Base-by-base conservation (phyloP, 495 filamentous ascomycete species). In the Extremus antarcticus region DNA sequence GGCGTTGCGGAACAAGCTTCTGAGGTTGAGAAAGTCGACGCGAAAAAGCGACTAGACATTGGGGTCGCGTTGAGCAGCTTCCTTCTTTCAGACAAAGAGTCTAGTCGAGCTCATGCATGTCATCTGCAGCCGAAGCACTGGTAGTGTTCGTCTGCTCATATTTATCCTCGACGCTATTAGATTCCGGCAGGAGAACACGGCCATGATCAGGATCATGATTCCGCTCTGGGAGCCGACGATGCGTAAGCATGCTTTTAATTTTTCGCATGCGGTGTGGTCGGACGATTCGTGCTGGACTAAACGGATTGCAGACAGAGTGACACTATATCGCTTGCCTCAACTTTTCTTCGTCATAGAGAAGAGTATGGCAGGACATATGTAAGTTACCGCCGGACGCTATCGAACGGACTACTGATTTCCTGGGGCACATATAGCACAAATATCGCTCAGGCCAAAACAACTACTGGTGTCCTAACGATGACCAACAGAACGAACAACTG, bases 391-490 rank as follows among this genome's bases (percentile, higher is more conserved):
- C n/a, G n/a, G n/a, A n/a, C n/a, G n/a, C n/a, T n/a, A n/a, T n/a
- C n/a, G n/a, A n/a, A n/a, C n/a, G n/a, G n/a, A n/a, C 43, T 8
- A 11, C 11, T 9, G 20, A 47, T 20, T 8, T 9, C 10, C 10
- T 20, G 8, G 43, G 8, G n/a, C n/a, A n/a, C n/a, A 3, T 21
- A 22, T 24, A 49, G 11, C 46, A 49, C 46, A 49, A 49, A 17
- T 49, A 21, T 22, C 19, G 46, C 15, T 16, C 15, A 10, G 46
- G 46, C 46, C 15, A 49, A 21, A 49, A 49, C 17, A 21, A 49
- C 46, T 49, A 49, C 46, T 49, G 46, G 46, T 10, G 46, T 21
- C 49, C 49, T 7, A 51, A 51, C 32, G 49, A 51, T 23, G 49
- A 51, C 2, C 25, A 51, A 23, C 25, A 39, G 19, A 35, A 51